Base-by-base conservation (phyloP, 2,329 filamentous ascomycete species). In the Claviceps sp. region DNA sequence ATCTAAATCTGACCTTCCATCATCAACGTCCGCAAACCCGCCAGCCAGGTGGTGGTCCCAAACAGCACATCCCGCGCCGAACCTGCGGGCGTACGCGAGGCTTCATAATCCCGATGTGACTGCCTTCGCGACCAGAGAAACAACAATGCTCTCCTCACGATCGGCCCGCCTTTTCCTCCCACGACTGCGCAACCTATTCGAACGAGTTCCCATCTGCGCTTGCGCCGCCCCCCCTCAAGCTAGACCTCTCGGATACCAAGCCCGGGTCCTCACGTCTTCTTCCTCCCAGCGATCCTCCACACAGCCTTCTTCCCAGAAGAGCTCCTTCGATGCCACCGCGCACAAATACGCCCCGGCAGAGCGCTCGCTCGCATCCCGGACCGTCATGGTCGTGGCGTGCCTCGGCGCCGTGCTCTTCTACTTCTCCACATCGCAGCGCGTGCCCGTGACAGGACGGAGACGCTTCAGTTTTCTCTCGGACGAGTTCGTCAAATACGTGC, bases 381-480 rank as follows among this genome's bases (percentile, higher is more conserved):
- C 51, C 30, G 65, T 77, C 14, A 62, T 73, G 16, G 56, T 69
- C 1, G 54, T 70, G 14, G 69, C 70, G 30, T 63, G 71, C 16
- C 60, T 65, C n/a, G 71, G 67, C 44, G 77, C 75, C 4, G 60
- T 72, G 1, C 62, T 63, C 8, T 81, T 89, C 63, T 89, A 89
- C 70, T 71, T 81, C 52, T 73, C 70, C 62, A 84, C 89, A 62
- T 70, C 87, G 43, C 83, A 91, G 65, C 77, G 76, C 36, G 85
- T 90, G 14, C 85, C 86, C 2, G 76, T 89, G 6, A 85, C 81
- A 5, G 83, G 84, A 0, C 78, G 87, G 8, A 73, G 73, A 59
- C 77, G 87, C 38, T 91, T 91, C 75, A 90, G 89, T 65, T 71
- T 72, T 22, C 65, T 72, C 5, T 81, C 87, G 50, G 72, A 76